Evolutionary conservation across 2,329 filamentous ascomycete genomes (phyloP), one percentile per base, ranked within the genome.

Genomic region (Ophiosphaerella korrae): DNA sequence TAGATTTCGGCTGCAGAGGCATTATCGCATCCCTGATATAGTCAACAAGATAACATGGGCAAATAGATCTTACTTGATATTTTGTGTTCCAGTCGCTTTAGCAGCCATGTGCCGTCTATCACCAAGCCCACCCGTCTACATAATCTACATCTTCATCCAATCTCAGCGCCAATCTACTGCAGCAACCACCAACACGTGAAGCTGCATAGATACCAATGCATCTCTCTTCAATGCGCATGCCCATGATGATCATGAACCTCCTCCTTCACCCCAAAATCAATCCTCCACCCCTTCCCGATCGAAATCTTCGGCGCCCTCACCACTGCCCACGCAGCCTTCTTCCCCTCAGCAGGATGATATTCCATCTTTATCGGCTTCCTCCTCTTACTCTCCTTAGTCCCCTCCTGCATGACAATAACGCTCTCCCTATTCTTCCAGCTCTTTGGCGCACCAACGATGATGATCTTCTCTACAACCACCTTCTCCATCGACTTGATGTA

Each of bases 401-500:
- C 75, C 62, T 84, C 78, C 70, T 87, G 90, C 64, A 88, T 80
- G 52, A 87, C 80, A n/a, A 84, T 81, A 3, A 84, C 83, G 68
- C 83, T 76, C n/a, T 70, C 74, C 77, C 84, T 88, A 42, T 76
- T 77, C 55, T 82, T 82, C 92, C 92, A 96, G 16, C 77, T 75
- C 31, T 81, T 78, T 1, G 91, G 89, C 2, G 90, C 90, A 38
- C 90, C 90, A 16, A 97, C 85, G 42, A 99, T 65, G 40, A 97
- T 80, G 48, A 97, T 83, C 76, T 88, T 92, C 77, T 96, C 92
- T 1, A 97, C 85, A 7, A 82, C 78, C 3, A 97, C 91, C 38
- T 83, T 80, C 26, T 82, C 81, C 88, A 97, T 95, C 5, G 77
- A 80, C 80, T 93, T 89, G 55, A 92, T 75, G 79, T 92, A 97